These are phyloP conservation scores for Cenchrus fungigraminus DNA, from an alignment of 176 grass and related monocot genomes.

Conservation along the genomic window DNA sequence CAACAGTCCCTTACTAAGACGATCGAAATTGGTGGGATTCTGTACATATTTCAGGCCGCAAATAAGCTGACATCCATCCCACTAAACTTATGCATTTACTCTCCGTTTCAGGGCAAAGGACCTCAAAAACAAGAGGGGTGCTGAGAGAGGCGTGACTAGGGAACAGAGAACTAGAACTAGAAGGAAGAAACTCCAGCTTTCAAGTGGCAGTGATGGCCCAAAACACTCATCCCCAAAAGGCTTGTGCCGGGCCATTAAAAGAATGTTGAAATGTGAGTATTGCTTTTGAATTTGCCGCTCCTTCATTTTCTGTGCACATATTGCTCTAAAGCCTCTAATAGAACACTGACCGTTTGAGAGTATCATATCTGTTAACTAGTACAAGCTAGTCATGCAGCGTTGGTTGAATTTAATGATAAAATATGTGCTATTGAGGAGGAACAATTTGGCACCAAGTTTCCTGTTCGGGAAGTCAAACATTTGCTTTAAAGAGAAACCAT, in stretches of 20 bases:
- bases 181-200: background rate
- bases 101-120: slow-evolving; percentile 1
- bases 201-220: background rate
- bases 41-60: no score
- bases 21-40: no score
- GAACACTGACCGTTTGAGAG: background rate
- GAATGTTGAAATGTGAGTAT: background rate
- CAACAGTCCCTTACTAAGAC: no score
- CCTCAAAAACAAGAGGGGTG: background rate
- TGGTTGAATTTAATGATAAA: background rate
- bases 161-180: background rate
- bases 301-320: background rate
- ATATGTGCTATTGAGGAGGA: background rate
- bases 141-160: background rate
- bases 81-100: background rate
- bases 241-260: background rate
- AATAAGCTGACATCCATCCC: no score
- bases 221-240: background rate
- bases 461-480: background rate
- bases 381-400: background rate
- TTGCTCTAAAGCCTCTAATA: background rate
- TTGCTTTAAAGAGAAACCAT: slow-evolving; percentile 23
- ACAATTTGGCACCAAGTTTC: background rate
- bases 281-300: background rate
- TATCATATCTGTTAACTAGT: slow-evolving; percentile 14